These are phyloP conservation scores for Lepidium africanum DNA, from an alignment of 345 rosid genomes.

Conservation along the genomic window DNA sequence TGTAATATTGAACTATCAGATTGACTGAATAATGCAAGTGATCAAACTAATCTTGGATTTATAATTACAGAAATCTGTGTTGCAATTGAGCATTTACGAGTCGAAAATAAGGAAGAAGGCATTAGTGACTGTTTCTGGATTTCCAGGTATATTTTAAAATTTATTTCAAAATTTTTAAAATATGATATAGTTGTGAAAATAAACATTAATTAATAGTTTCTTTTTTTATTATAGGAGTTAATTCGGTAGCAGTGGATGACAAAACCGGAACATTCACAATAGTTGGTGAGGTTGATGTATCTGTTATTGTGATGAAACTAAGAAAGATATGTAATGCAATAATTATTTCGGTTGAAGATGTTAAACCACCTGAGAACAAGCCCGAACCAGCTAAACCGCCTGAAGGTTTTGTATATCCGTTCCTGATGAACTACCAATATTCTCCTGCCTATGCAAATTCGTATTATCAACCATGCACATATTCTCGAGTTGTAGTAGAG, in stretches of 20 bases:
- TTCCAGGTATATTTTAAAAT: slow-evolving; percentile 30
- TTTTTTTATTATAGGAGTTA: slow-evolving; percentile 27
- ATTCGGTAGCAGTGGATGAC: slow-evolving; percentile 41
- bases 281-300: slow-evolving; percentile 46
- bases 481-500: no score
- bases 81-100: slow-evolving; percentile 40
- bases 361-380: slow-evolving; percentile 51
- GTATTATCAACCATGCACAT: neutral
- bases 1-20: neutral
- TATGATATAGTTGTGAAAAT: neutral
- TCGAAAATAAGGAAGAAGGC: slow-evolving; percentile 42
- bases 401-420: neutral
- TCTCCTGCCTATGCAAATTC: neutral
- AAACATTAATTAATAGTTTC: neutral
- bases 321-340: slow-evolving; percentile 44
- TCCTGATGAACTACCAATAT: neutral
- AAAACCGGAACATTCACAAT: slow-evolving; percentile 55
- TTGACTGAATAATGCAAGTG: neutral
- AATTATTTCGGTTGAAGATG: slow-evolving; percentile 46
- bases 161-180: neutral
- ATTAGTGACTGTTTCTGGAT: slow-evolving; percentile 38
- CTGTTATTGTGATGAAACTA: slow-evolving; percentile 33
- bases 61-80: slow-evolving; percentile 43
- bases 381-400: slow-evolving; percentile 33
- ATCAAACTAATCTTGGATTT: neutral